phyloP scores from a whole-genome alignment of 1,139 yeast genomes.

The Blastobotrys buckinghamii region DNA sequence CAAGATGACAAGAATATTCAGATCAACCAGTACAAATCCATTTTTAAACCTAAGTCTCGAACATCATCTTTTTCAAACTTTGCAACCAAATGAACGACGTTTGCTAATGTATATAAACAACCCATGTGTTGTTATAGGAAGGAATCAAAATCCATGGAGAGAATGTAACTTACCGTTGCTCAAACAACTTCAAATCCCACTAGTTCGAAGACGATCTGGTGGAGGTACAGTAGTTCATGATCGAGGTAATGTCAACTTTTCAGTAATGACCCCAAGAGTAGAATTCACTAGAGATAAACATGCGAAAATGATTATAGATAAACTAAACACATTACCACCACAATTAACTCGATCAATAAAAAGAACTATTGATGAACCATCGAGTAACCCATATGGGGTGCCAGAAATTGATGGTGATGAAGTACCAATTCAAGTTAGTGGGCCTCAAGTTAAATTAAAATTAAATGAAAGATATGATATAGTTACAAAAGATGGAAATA shows the following conservation, averaged over 20 bases:
- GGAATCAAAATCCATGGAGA: conserved; percentile 92
- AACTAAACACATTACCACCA: conserved; percentile 39
- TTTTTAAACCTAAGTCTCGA: conserved; percentile 76
- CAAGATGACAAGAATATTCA: conserved; percentile 1
- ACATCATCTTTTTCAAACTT: conserved; percentile 61
- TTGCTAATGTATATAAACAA: conserved; percentile 68
- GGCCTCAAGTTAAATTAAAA: conserved; percentile 33
- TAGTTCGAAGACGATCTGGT: conserved; percentile 78
- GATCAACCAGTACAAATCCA: conserved; percentile 56
- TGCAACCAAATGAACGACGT: conserved; percentile 45
- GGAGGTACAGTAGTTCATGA: conserved; percentile 99
- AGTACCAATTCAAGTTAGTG: conserved; percentile 17
- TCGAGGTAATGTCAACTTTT: conserved; percentile 82
- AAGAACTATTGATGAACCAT: neutral
- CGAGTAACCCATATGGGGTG: neutral
- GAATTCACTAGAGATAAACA: conserved; percentile 62
- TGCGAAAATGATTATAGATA: conserved; percentile 47
- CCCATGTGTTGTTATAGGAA: conserved; percentile 91
- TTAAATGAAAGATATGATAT: conserved; percentile 81
- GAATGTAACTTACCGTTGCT: conserved; percentile 69
- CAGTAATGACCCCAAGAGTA: conserved; percentile 66
- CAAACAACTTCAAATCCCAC: conserved; percentile 50
- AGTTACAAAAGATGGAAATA: conserved; percentile 43
- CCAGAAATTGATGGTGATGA: conserved; percentile 5
- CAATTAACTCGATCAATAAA: conserved; percentile 10